Percentiles rank a stretch among this genome's conserved stretches.
phyloP scores from a whole-genome alignment of 805 yeast species.

The Teunomyces kruisii region DNA sequence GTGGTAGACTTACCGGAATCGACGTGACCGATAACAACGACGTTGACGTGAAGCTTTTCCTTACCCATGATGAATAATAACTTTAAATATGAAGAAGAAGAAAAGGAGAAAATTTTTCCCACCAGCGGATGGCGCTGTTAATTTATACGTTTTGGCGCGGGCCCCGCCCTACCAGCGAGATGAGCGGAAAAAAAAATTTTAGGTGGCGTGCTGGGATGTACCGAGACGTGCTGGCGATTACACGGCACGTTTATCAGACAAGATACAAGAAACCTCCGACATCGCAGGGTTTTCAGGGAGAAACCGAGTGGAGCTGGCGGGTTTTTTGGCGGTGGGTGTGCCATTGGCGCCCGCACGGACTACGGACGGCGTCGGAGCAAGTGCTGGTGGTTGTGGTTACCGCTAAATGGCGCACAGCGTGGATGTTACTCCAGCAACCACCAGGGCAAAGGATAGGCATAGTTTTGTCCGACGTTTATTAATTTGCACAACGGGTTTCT shows the following conservation, averaged over 20 bases:
- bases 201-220: background rate
- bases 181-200: background rate
- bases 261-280: no score
- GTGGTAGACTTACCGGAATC: slow-evolving; percentile 94
- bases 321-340: no score
- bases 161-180: background rate
- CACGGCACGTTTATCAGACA: background rate
- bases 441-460: no score
- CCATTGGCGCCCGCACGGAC: no score
- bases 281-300: no score
- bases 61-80: slow-evolving; percentile 60
- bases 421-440: no score
- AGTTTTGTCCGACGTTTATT: no score
- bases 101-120: slow-evolving; percentile 4
- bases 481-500: no score
- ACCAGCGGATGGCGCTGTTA: background rate
- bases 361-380: no score
- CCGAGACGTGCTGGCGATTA: background rate
- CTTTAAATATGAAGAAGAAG: slow-evolving; percentile 2
- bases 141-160: slow-evolving; percentile 1
- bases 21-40: slow-evolving; percentile 99
- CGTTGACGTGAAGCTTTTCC: slow-evolving; percentile 97
- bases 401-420: no score
- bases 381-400: no score
- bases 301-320: no score